Percentiles rank a stretch among this genome's conserved stretches.
Evolutionary conservation across 495 filamentous ascomycete genomes (phyloP).

Genomic region (Xylaria castorea): DNA sequence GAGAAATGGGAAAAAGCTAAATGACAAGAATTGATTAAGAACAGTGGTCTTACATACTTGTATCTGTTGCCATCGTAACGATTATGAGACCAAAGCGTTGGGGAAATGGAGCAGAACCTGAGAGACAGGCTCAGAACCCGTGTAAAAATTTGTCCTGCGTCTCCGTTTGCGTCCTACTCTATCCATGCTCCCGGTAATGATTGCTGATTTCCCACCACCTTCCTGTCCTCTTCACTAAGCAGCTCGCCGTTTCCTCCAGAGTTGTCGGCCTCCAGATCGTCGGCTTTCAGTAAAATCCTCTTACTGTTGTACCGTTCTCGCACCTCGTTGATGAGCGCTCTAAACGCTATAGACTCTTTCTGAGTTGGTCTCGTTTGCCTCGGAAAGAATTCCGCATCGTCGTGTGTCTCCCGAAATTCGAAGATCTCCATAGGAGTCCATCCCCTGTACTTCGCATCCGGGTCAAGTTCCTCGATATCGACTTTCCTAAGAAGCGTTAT

Average conservation of each 20-base stretch:
- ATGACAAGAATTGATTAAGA: background rate
- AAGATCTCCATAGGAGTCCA: conserved; percentile 7
- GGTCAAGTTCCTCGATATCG: background rate
- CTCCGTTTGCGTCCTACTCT: background rate
- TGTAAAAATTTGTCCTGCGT: background rate
- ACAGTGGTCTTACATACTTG: background rate
- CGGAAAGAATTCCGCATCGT: background rate
- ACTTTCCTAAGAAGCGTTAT: background rate
- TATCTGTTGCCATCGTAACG: background rate
- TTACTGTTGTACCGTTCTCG: background rate
- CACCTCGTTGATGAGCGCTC: background rate
- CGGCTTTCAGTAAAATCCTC: background rate
- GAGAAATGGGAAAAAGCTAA: too few relatives aligned
- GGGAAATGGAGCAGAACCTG: background rate
- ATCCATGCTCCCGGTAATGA: background rate
- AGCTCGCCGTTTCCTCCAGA: too few relatives aligned
- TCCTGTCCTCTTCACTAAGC: background rate
- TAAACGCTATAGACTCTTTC: background rate
- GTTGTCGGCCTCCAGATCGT: background rate
- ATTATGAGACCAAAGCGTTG: background rate
- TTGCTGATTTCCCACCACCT: background rate
- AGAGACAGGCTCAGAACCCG: background rate
- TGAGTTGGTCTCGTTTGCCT: background rate
- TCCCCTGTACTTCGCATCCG: background rate
- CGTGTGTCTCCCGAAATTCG: background rate